Conservation (phyloP, 108 stramenopile species). For the Skeletonema menzelii region DNA sequence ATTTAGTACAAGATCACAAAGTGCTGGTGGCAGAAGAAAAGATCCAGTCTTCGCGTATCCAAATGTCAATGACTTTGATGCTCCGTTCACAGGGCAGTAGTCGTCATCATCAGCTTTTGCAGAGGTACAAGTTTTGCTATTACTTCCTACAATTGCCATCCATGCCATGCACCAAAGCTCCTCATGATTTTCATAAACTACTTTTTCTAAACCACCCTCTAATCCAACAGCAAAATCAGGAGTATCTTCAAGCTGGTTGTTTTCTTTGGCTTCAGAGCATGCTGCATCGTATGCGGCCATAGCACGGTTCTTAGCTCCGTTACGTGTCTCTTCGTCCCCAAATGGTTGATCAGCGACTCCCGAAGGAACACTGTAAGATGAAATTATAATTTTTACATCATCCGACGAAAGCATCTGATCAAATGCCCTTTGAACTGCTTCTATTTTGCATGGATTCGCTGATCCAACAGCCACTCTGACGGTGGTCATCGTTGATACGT, state of each 20-base stretch:
- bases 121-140: constrained; percentile 10
- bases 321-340: constrained; percentile 82
- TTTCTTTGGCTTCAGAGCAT: constrained; percentile 3
- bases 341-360: constrained; percentile 89
- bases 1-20: constrained; percentile 61
- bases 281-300: constrained; percentile 56
- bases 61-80: constrained; percentile 21
- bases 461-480: constrained; percentile 78
- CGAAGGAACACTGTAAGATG: constrained; percentile 56
- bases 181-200: constrained; percentile 1
- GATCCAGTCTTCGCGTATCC: constrained; percentile 74
- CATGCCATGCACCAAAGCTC: constrained; percentile 91
- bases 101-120: constrained; percentile 15
- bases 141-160: constrained; percentile 84
- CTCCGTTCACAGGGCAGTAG: neutral
- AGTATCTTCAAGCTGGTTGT: constrained; percentile 1
- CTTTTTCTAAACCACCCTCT: constrained; percentile 90
- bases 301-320: constrained; percentile 87
- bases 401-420: constrained; percentile 12
- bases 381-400: constrained; percentile 39
- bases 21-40: constrained; percentile 75
- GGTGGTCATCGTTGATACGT: neutral
- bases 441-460: constrained; percentile 83
- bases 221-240: constrained; percentile 84
- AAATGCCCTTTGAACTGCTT: constrained; percentile 70